phyloP scores from a whole-genome alignment of 768 basidiomycete genomes.

The Trametes gibbosa region DNA sequence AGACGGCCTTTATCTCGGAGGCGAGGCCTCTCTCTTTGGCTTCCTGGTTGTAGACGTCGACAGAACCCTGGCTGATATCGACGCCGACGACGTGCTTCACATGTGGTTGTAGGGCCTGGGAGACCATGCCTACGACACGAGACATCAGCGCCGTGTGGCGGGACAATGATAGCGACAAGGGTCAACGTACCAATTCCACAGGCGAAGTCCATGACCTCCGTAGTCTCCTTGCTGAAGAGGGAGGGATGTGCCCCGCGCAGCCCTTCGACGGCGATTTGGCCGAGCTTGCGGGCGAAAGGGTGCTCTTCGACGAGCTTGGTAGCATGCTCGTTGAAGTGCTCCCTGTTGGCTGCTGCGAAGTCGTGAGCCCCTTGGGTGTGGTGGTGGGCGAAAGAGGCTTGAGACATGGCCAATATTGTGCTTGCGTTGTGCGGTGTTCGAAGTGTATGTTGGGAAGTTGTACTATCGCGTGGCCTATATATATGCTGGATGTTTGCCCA shows the following conservation, averaged over 20 bases:
- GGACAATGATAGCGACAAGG: neutral
- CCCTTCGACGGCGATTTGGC: constrained; percentile 25
- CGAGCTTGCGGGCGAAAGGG: constrained; percentile 14
- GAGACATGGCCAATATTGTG: neutral
- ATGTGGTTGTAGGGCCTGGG: constrained; percentile 57
- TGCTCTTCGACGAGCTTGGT: constrained; percentile 13
- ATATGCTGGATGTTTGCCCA: too few relatives aligned
- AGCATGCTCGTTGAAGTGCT: constrained; percentile 18
- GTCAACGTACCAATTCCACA: constrained; percentile 59
- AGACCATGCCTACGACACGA: constrained; percentile 52
- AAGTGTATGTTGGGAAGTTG: neutral
- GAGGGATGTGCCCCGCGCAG: constrained; percentile 29
- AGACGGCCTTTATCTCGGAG: constrained; percentile 62
- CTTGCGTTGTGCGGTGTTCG: neutral
- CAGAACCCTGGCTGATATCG: constrained; percentile 71
- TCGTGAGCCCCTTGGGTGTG: constrained; percentile 3
- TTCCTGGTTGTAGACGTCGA: constrained; percentile 61
- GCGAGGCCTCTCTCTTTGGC: constrained; percentile 60
- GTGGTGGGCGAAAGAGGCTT: neutral
- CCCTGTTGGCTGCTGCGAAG: constrained; percentile 15
- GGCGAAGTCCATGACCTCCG: constrained; percentile 69
- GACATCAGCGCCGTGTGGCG: neutral
- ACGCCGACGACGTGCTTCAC: constrained; percentile 66
- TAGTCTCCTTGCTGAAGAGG: constrained; percentile 51
- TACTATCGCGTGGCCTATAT: too few relatives aligned